phyloP scores from a whole-genome alignment of 331 rosid genomes.

The Acacia concinna region DNA sequence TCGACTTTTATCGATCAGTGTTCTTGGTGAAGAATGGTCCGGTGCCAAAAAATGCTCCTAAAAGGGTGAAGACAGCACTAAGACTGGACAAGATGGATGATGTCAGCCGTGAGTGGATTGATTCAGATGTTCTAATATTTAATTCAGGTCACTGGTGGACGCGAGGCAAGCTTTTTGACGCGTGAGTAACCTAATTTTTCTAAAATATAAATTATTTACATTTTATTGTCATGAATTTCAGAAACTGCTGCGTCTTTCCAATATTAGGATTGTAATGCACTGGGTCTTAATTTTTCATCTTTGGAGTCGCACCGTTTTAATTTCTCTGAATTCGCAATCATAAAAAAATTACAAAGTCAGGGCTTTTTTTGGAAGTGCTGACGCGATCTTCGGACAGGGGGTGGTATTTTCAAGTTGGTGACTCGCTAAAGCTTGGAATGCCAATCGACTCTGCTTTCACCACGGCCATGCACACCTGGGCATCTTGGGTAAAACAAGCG shows the following conservation, averaged over 20 bases:
- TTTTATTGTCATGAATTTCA: background rate
- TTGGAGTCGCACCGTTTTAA: no score
- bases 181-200: slow-evolving; percentile 55
- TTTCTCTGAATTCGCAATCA: background rate
- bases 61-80: slow-evolving; percentile 67
- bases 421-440: slow-evolving; percentile 71
- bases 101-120: slow-evolving; percentile 74
- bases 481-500: slow-evolving; percentile 68
- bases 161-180: slow-evolving; percentile 65
- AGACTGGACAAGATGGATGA: slow-evolving; percentile 75
- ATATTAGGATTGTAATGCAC: no score
- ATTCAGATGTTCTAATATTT: slow-evolving; percentile 81
- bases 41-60: slow-evolving; percentile 56
- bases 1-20: slow-evolving; percentile 83
- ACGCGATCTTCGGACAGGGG: slow-evolving; percentile 68
- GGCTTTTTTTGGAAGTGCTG: slow-evolving; percentile 29
- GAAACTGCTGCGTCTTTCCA: background rate
- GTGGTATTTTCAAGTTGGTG: slow-evolving; percentile 77
- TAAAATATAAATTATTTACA: slow-evolving; percentile 39
- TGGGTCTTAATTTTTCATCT: no score
- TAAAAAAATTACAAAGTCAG: background rate
- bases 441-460: slow-evolving; percentile 65
- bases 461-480: slow-evolving; percentile 72
- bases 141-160: slow-evolving; percentile 98
- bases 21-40: slow-evolving; percentile 66